phyloP scores from a whole-genome alignment of 2,329 filamentous ascomycete species.

The Domatiomyces globalis region DNA sequence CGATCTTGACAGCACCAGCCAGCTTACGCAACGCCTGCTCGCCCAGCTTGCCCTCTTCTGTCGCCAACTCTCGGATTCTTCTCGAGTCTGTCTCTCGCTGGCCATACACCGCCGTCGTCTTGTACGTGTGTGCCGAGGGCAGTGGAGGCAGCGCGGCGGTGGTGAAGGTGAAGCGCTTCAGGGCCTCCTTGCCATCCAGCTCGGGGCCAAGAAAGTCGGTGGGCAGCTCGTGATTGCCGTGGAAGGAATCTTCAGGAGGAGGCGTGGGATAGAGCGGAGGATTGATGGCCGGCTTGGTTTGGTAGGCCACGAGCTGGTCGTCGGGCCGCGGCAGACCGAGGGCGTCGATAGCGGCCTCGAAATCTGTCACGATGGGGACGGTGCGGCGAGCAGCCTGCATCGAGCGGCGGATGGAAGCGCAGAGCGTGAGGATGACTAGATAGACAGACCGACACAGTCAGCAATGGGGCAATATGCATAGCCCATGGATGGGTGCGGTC shows the following conservation, averaged over 20 bases:
- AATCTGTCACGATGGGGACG: conserved; percentile 45
- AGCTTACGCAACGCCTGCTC: conserved; percentile 52
- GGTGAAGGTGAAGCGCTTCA: conserved; percentile 38
- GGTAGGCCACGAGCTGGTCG: conserved; percentile 14
- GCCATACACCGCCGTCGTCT: conserved; percentile 44
- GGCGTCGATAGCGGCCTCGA: conserved; percentile 38
- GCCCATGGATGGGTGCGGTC: neutral
- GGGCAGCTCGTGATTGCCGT: conserved; percentile 21
- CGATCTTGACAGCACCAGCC: conserved; percentile 34
- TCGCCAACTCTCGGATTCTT: conserved; percentile 47
- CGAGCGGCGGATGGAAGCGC: conserved; percentile 40
- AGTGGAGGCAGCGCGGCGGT: conserved; percentile 47
- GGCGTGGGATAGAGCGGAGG: conserved; percentile 26
- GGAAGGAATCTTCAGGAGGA: conserved; percentile 27
- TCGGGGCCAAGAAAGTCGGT: conserved; percentile 37
- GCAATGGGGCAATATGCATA: conserved; percentile 1
- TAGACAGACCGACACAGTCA: conserved; percentile 9
- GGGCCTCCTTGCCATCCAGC: conserved; percentile 34
- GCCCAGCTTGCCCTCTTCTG: conserved; percentile 50
- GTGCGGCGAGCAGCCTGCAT: conserved; percentile 45
- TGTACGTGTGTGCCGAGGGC: conserved; percentile 51
- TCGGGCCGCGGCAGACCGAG: conserved; percentile 22
- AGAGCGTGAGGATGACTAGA: conserved; percentile 34
- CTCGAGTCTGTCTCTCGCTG: conserved; percentile 46
- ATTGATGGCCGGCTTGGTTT: conserved; percentile 21